A percentile compares a stretch with the other conserved stretches of the same genome.
These are phyloP conservation scores for Grosmannia clavigera DNA, from an alignment of 2,329 filamentous ascomycete species.

Conservation along the genomic window DNA sequence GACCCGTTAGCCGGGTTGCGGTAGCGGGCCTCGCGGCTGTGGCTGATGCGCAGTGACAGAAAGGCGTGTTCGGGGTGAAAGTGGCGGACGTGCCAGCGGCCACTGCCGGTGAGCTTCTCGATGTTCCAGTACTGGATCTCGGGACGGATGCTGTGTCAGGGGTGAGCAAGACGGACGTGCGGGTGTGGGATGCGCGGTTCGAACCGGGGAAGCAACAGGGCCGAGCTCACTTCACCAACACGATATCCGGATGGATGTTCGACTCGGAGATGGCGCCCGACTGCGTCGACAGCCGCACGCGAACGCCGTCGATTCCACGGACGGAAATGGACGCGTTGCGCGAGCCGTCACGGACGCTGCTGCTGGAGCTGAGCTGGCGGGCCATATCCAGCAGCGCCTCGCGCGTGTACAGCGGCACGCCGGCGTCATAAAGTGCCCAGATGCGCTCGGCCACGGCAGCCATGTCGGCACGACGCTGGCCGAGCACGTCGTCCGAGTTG, in stretches of 20 bases:
- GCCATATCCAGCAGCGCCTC: conserved; percentile 5
- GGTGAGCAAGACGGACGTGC: not conserved
- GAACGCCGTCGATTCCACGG: conserved; percentile 7
- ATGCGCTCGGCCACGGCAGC: conserved; percentile 3
- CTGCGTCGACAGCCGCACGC: conserved; percentile 4
- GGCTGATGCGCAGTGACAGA: conserved; percentile 9
- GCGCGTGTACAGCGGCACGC: conserved; percentile 10
- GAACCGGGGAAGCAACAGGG: too few relatives aligned
- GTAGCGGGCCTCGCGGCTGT: conserved; percentile 7
- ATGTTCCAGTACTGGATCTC: conserved; percentile 10
- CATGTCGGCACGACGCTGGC: conserved; percentile 6
- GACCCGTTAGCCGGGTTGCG: conserved; percentile 5
- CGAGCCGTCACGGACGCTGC: conserved; percentile 7
- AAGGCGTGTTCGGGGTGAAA: conserved; percentile 5
- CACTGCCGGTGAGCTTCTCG: conserved; percentile 10
- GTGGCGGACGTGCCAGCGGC: conserved; percentile 9
- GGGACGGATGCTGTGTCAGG: conserved; percentile 4
- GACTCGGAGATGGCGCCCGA: conserved; percentile 2
- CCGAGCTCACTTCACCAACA: conserved; percentile 8
- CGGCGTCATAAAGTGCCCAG: conserved; percentile 9
- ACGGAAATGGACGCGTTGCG: conserved; percentile 3
- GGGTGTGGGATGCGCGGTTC: too few relatives aligned
- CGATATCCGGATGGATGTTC: conserved; percentile 10
- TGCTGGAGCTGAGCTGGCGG: conserved; percentile 6
- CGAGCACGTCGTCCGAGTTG: not conserved